Percentiles rank a stretch among this genome's conserved stretches.
Evolutionary conservation across 768 basidiomycete species (phyloP).

Genomic region (Tephrocybe sp.): DNA sequence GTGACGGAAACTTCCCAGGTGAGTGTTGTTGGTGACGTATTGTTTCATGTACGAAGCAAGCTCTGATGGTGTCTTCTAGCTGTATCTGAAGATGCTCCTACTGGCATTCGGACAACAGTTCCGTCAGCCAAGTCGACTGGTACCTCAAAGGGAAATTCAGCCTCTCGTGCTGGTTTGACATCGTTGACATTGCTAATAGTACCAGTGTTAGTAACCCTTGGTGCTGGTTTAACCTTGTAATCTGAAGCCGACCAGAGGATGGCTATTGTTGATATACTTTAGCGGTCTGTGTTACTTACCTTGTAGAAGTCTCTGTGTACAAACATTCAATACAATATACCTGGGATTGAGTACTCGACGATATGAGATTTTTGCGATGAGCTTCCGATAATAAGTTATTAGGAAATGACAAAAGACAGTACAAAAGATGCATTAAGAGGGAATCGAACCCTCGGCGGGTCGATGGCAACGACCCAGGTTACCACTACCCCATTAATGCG

Average conservation of each 20-base stretch:
- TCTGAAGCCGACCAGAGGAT: no score
- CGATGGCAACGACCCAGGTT: constrained; percentile 62
- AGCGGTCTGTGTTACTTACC: background rate
- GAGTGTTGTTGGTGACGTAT: no score
- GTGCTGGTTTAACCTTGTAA: background rate
- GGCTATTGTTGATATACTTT: no score
- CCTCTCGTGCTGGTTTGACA: background rate
- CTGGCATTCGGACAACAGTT: constrained; percentile 30
- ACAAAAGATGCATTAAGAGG: constrained; percentile 1
- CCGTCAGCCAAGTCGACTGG: constrained; percentile 19
- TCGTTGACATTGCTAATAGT: background rate
- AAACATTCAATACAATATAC: background rate
- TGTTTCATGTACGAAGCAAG: background rate
- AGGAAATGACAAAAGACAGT: no score
- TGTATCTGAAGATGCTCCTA: constrained; percentile 37
- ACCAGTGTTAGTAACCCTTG: background rate
- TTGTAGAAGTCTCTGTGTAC: background rate
- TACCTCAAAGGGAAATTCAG: background rate
- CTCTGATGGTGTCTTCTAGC: background rate
- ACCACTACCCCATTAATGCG: constrained; percentile 66
- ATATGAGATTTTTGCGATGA: no score
- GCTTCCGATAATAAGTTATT: no score
- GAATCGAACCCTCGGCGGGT: constrained; percentile 11
- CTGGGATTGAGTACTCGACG: no score
- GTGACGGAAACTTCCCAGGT: constrained; percentile 36